phyloP scores from a whole-genome alignment of 805 yeast genomes.

The Kuraishia hungarica region DNA sequence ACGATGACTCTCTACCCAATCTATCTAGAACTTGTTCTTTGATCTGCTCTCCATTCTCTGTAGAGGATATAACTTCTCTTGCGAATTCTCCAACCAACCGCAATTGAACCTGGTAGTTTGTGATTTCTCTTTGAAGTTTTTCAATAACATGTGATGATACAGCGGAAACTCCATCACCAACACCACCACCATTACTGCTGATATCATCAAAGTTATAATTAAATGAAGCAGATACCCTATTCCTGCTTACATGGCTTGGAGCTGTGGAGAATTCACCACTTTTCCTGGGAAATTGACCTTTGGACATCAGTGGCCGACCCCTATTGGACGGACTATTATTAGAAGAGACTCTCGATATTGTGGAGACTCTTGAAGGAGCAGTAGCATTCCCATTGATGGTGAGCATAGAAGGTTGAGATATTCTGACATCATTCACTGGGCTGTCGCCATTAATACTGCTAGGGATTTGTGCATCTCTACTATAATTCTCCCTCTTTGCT shows the following conservation, averaged over 20 bases:
- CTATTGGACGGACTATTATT: no score
- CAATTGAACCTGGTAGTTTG: constrained; percentile 24
- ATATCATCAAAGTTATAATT: not conserved
- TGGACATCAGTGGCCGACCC: no score
- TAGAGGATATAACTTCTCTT: constrained; percentile 8
- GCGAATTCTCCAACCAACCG: constrained; percentile 21
- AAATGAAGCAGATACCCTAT: not conserved
- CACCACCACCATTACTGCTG: not conserved
- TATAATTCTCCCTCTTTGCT: not conserved
- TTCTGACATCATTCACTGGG: not conserved
- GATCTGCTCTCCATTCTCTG: constrained; percentile 1
- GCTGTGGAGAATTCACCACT: not conserved
- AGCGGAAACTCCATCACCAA: not conserved
- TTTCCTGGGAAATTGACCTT: not conserved
- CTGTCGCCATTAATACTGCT: not conserved
- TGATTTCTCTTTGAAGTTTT: constrained; percentile 19
- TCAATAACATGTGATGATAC: constrained; percentile 13
- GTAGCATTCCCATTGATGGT: not conserved
- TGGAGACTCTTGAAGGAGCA: not conserved
- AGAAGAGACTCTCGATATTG: no score
- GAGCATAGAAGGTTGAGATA: not conserved
- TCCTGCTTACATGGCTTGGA: not conserved
- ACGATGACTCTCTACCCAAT: constrained; percentile 2
- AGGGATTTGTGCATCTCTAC: not conserved
- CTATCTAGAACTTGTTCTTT: constrained; percentile 5